Percentiles rank a stretch among this genome's conserved stretches.
These are phyloP conservation scores for Aurifilum marmelostoma DNA, from an alignment of 2,329 filamentous ascomycete species.

Conservation along the genomic window DNA sequence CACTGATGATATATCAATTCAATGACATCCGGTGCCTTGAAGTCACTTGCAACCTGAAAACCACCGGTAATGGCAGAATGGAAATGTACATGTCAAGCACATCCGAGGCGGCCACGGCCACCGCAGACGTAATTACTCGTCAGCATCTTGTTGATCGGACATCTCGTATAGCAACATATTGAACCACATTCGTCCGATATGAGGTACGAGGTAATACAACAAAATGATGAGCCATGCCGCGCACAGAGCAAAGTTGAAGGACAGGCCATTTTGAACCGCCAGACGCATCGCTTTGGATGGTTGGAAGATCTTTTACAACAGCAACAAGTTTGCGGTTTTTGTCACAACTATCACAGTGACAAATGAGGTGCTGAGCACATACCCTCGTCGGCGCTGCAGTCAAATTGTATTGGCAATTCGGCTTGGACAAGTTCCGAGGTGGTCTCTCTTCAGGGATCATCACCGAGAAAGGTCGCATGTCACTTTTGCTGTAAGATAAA, in stretches of 20 bases:
- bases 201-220: neutral
- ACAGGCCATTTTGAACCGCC: neutral
- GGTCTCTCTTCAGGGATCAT: neutral
- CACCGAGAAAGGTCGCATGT: neutral
- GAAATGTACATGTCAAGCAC: neutral
- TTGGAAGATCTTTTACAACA: neutral
- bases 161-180: neutral
- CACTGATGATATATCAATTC: neutral
- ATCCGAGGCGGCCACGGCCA: neutral
- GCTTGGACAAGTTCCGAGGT: too few species aligned
- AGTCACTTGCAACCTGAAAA: neutral
- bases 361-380: neutral
- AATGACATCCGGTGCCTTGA: too few species aligned
- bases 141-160: neutral
- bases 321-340: neutral
- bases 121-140: neutral
- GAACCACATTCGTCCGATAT: neutral
- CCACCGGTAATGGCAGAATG: neutral
- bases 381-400: too few species aligned
- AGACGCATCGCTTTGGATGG: neutral
- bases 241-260: neutral
- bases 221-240: neutral
- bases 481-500: neutral
- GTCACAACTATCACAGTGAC: neutral
- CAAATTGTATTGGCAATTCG: too few species aligned